Evolutionary conservation across 164 flowering plant species (phyloP).

Genomic region (Paratinospora sagittata): DNA sequence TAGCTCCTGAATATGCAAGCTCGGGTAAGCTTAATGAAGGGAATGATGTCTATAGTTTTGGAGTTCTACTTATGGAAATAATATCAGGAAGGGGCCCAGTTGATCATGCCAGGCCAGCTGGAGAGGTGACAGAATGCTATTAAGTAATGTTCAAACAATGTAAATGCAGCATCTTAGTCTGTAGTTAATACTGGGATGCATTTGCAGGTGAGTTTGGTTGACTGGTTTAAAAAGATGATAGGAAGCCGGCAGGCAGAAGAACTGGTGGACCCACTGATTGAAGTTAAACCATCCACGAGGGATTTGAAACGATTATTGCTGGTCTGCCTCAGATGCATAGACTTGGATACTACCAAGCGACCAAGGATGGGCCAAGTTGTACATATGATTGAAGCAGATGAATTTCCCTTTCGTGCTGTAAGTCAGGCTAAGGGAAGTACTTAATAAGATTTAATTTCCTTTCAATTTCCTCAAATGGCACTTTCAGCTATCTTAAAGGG

Average conservation of each 20-base stretch:
- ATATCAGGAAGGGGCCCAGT: conserved; percentile 79
- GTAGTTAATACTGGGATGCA: too few relatives aligned
- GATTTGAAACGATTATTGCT: conserved; percentile 58
- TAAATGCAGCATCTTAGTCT: too few relatives aligned
- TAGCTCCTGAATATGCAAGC: conserved; percentile 89
- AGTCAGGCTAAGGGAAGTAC: too few relatives aligned
- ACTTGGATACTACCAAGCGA: conserved; percentile 56
- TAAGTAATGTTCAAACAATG: too few relatives aligned
- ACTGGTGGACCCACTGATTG: conserved; percentile 57
- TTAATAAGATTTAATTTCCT: too few relatives aligned
- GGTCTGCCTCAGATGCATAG: conserved; percentile 77
- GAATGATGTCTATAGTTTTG: conserved; percentile 85
- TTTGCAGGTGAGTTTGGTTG: conserved; percentile 69
- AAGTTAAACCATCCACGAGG: conserved; percentile 57
- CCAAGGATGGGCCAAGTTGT: conserved; percentile 89
- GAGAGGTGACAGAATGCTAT: conserved; percentile 55
- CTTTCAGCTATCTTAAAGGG: too few relatives aligned
- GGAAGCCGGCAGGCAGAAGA: conserved; percentile 63
- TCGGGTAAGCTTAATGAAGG: conserved; percentile 84
- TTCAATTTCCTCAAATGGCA: too few relatives aligned
- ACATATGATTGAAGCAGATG: conserved; percentile 90
- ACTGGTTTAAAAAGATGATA: conserved; percentile 83
- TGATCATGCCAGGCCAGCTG: conserved; percentile 68
- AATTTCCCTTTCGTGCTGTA: conserved; percentile 62
- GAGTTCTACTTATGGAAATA: conserved; percentile 81